Evolutionary conservation across 1,284 basidiomycete species (phyloP), one percentile per base, ranked within the genome.

Genomic region (Chalciporus piperatoides): DNA sequence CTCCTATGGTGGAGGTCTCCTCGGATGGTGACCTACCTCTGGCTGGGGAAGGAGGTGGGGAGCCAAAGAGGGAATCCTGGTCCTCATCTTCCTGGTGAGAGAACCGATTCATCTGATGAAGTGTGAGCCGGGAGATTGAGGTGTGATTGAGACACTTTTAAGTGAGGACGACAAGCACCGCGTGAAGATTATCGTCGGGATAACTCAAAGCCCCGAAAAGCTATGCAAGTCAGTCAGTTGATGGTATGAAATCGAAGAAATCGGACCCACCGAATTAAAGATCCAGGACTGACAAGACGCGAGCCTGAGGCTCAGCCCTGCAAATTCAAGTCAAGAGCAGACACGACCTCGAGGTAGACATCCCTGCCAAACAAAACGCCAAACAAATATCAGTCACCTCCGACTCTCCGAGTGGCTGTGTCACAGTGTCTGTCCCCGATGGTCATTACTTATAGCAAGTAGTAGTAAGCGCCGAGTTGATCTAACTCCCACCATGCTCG

Each of bases 31-130:
- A 84, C 82, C 84, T 88, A 84, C 82, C 82, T 83, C 78, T 79
- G 64, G 56, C 64, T 59, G 85, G 82, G 45, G 84, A 83, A 19
- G 86, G 74, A 59, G 86, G 83, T 42, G 86, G 85, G 12, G 87
- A 90, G 53, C 87, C 87, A 63, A 90, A 90, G 60, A 90, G 84
- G 33, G 87, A 89, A 58, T 81, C 83, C 56, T 76, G 71, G 55
- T 86, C 80, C 52, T 71, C 72, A 50, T 68, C 68, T 14, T 11
- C 12, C 8, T 28, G n/a, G 41, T 32, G 38, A 41, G 39, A 44
- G 46, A 46, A 53, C 6, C 48, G 56, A 27, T 46, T 27, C 62
- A 63, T 63, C 59, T 55, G 60, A 53, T 38, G 28, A 55, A 49
- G 30, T 41, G 51, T 60, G 43, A 66, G 60, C 45, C 6, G 33